These are phyloP conservation scores for Diplotaxis tenuifolia DNA, from an alignment of 345 rosid genomes.

Conservation along the genomic window DNA sequence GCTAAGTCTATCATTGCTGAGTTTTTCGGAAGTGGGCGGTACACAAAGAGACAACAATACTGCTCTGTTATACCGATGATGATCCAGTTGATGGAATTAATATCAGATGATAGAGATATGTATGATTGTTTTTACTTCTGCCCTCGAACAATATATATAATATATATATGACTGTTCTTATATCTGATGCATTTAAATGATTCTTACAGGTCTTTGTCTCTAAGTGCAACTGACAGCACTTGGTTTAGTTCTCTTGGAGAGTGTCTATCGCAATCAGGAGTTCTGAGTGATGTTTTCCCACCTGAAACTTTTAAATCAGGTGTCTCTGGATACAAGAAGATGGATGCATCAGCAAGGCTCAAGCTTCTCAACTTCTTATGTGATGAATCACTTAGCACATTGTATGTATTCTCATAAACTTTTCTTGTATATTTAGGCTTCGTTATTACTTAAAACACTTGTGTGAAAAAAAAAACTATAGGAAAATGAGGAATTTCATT, in stretches of 20 bases:
- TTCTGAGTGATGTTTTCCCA: conserved; percentile 23
- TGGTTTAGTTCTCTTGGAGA: conserved; percentile 58
- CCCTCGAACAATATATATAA: not conserved
- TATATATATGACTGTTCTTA: not conserved
- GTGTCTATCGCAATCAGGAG: conserved; percentile 39
- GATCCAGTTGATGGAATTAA: conserved; percentile 48
- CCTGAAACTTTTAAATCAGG: conserved; percentile 37
- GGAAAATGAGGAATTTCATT: conserved; percentile 13
- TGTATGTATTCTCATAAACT: conserved; percentile 14
- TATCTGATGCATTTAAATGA: not conserved
- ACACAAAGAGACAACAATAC: conserved; percentile 46
- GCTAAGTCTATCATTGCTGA: conserved; percentile 61
- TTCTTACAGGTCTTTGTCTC: conserved; percentile 43
- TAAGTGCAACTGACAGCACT: conserved; percentile 42
- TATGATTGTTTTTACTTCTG: conserved; percentile 30
- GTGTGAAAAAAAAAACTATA: not conserved
- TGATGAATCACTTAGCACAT: conserved; percentile 52
- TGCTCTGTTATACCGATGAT: conserved; percentile 53
- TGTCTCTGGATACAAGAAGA: conserved; percentile 34
- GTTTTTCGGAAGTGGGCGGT: conserved; percentile 43
- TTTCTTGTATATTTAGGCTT: not conserved
- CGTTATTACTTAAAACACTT: not conserved
- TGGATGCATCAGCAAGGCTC: conserved; percentile 40
- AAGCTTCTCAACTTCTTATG: conserved; percentile 49
- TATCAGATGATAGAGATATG: conserved; percentile 54